Evolutionary conservation across 331 rosid species (phyloP).

Genomic region (Cucumis variabilis): DNA sequence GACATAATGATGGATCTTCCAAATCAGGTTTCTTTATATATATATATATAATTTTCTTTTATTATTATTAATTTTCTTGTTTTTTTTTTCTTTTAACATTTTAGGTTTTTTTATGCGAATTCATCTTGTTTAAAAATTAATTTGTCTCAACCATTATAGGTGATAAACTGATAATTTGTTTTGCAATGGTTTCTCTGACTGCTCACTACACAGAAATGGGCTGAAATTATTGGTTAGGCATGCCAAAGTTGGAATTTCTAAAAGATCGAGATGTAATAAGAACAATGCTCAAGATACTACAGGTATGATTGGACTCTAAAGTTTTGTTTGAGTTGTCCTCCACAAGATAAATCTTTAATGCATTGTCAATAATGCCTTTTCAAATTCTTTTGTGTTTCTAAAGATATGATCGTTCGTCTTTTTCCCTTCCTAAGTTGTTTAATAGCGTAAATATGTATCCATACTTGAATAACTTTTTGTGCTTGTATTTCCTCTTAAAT

Average conservation of each 20-base stretch:
- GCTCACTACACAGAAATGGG: conserved; percentile 72
- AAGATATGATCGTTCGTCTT: too few species aligned
- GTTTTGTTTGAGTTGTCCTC: neutral
- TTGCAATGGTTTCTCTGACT: neutral
- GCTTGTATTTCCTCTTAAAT: neutral
- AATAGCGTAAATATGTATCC: too few species aligned
- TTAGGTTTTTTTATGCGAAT: neutral
- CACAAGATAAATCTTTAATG: neutral
- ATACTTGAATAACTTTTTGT: too few species aligned
- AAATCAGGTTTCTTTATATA: conserved; percentile 62
- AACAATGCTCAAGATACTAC: conserved; percentile 86
- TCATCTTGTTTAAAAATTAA: conserved; percentile 30
- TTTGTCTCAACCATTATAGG: neutral
- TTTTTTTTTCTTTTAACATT: neutral
- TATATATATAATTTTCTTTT: too few species aligned
- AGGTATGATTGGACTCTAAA: conserved; percentile 51
- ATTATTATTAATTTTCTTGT: too few species aligned
- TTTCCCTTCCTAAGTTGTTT: too few species aligned
- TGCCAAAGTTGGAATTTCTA: conserved; percentile 69
- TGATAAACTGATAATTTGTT: neutral
- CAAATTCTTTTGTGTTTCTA: neutral
- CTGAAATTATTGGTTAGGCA: conserved; percentile 89
- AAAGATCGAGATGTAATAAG: conserved; percentile 89
- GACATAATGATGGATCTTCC: conserved; percentile 75
- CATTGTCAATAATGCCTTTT: neutral